Percentiles rank a stretch among this genome's conserved stretches.
These are phyloP conservation scores for Venturia carpophila DNA, from an alignment of 2,329 filamentous ascomycete species.

Conservation along the genomic window DNA sequence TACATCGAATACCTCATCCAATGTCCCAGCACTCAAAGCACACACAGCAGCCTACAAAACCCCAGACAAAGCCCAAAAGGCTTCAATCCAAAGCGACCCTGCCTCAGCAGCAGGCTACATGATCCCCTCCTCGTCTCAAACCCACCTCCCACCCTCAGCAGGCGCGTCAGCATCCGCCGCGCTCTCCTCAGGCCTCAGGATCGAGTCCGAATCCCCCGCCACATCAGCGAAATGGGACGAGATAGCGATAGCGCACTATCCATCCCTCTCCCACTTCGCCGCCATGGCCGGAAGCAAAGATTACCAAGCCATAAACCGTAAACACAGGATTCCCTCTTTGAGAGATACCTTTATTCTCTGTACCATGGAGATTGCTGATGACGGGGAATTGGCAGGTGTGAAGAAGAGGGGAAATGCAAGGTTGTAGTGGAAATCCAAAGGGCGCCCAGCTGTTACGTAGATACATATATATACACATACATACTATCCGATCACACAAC, in stretches of 20 bases:
- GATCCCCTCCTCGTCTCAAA: not conserved
- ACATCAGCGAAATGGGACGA: slow-evolving; percentile 48
- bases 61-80: not conserved
- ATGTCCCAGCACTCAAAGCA: not conserved
- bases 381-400: slow-evolving; percentile 21
- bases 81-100: not conserved
- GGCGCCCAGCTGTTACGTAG: not conserved
- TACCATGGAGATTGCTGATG: slow-evolving; percentile 43
- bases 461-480: not conserved
- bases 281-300: slow-evolving; percentile 52
- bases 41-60: not conserved
- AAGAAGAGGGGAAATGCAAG: not conserved
- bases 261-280: slow-evolving; percentile 53
- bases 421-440: not conserved
- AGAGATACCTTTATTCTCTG: slow-evolving; percentile 47
- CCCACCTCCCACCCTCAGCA: slow-evolving; percentile 12
- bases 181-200: slow-evolving; percentile 23
- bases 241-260: slow-evolving; percentile 57
- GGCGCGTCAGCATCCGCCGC: slow-evolving; percentile 15
- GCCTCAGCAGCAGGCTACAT: not conserved
- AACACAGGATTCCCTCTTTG: slow-evolving; percentile 43
- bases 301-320: slow-evolving; percentile 52
- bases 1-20: too few species aligned
- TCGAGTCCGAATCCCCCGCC: not conserved
- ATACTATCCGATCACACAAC: too few species aligned